Evolutionary conservation across 371 early-diverging fungal genomes (phyloP).

Genomic region (Rhizopus delemar): DNA sequence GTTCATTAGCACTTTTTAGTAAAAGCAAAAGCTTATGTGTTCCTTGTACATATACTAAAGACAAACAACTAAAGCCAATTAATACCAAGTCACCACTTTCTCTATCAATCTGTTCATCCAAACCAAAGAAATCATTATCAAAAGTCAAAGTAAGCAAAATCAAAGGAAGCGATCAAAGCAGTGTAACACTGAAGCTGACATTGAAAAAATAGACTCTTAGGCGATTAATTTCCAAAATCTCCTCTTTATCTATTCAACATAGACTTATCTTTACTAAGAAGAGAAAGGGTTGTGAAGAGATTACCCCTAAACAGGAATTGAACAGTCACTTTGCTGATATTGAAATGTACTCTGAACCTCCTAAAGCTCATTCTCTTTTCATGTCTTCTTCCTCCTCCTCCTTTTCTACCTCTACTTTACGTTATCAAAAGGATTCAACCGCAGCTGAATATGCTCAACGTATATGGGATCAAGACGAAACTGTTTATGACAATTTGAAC

Average conservation of each 20-base stretch:
- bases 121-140: neutral
- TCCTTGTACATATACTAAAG: neutral
- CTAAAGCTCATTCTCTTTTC: conserved; percentile 8
- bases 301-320: neutral
- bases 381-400: conserved; percentile 13
- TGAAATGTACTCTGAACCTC: conserved; percentile 5
- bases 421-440: neutral
- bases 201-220: conserved; percentile 1
- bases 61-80: neutral
- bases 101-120: too few species aligned
- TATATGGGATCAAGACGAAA: conserved; percentile 46
- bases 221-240: neutral
- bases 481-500: conserved; percentile 35
- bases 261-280: neutral
- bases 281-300: neutral
- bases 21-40: neutral
- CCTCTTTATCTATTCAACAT: conserved; percentile 1
- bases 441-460: conserved; percentile 33
- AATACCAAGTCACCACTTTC: too few species aligned
- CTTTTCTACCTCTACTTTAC: neutral
- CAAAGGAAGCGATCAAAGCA: neutral
- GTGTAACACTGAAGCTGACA: neutral
- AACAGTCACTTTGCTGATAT: conserved; percentile 6
- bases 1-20: neutral
- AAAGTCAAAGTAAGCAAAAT: neutral